A percentile compares a stretch with the other conserved stretches of the same genome.
Conservation (phyloP, 352 stramenopile genomes). For the Nothophytophthora sp. region DNA sequence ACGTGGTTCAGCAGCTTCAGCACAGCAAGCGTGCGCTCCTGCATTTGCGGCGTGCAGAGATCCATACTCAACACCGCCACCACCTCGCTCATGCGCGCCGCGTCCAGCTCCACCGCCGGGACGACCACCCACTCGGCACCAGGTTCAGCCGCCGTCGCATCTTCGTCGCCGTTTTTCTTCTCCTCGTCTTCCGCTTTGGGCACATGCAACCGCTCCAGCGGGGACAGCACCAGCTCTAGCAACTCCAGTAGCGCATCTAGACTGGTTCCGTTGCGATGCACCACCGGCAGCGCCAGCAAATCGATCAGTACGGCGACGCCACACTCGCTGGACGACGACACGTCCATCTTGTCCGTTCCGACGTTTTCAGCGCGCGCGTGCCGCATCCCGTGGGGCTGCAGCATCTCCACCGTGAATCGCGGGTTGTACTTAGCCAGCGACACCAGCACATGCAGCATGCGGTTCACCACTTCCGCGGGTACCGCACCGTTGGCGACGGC, state of each 20-base stretch:
- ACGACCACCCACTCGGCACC: slow-evolving; percentile 71
- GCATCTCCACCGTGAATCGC: slow-evolving; percentile 89
- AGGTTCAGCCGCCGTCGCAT: slow-evolving; percentile 9
- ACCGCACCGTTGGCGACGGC: slow-evolving; percentile 26
- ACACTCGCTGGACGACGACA: slow-evolving; percentile 23
- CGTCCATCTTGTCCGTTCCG: slow-evolving; percentile 15
- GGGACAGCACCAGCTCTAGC: slow-evolving; percentile 88
- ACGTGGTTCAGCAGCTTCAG: slow-evolving; percentile 80
- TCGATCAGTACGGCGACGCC: slow-evolving; percentile 83
- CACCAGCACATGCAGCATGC: slow-evolving; percentile 87
- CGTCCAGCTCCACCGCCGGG: slow-evolving; percentile 54
- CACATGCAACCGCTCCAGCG: slow-evolving; percentile 74
- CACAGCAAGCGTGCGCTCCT: slow-evolving; percentile 78
- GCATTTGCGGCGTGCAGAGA: slow-evolving; percentile 80
- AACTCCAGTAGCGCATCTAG: slow-evolving; percentile 93
- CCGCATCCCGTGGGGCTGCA: slow-evolving; percentile 67
- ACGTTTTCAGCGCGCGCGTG: slow-evolving; percentile 16
- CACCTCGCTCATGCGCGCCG: slow-evolving; percentile 50
- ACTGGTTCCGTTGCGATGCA: slow-evolving; percentile 89
- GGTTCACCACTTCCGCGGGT: slow-evolving; percentile 87
- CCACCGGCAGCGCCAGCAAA: slow-evolving; percentile 82
- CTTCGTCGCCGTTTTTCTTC: slow-evolving; percentile 41
- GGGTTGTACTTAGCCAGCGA: slow-evolving; percentile 92
- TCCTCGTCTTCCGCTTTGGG: slow-evolving; percentile 52
- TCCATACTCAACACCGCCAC: slow-evolving; percentile 80